Percentiles rank a stretch among this genome's conserved stretches.
phyloP scores from a whole-genome alignment of 768 basidiomycete species.

The Russula earlei region DNA sequence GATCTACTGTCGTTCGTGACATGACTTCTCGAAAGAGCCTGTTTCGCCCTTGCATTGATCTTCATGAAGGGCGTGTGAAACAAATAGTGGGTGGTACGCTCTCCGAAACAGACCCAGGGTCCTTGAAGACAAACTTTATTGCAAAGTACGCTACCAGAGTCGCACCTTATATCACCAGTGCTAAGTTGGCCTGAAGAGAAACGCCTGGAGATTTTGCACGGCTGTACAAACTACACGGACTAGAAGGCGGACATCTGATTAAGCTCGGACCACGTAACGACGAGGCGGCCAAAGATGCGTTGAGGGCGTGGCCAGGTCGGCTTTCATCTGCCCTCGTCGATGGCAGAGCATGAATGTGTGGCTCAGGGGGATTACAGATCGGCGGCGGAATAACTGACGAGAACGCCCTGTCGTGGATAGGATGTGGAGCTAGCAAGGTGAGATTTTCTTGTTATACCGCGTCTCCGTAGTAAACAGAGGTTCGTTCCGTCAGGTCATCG shows the following conservation, averaged over 20 bases:
- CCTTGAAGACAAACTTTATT: slow-evolving; percentile 82
- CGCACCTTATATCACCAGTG: not conserved
- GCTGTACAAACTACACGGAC: slow-evolving; percentile 58
- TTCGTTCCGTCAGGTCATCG: slow-evolving; percentile 60
- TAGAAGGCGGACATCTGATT: slow-evolving; percentile 90
- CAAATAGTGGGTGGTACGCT: slow-evolving; percentile 97
- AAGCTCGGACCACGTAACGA: slow-evolving; percentile 91
- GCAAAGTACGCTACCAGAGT: slow-evolving; percentile 49
- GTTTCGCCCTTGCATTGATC: slow-evolving; percentile 93
- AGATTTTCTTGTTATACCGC: not conserved
- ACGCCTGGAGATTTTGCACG: slow-evolving; percentile 71
- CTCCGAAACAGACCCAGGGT: slow-evolving; percentile 50
- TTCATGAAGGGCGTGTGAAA: slow-evolving; percentile 93
- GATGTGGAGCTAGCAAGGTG: slow-evolving; percentile 86
- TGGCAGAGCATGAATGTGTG: not conserved
- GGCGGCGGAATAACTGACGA: slow-evolving; percentile 83
- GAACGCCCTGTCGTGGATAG: slow-evolving; percentile 81
- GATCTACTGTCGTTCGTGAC: not conserved
- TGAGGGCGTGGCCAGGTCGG: slow-evolving; percentile 75
- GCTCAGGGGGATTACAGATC: slow-evolving; percentile 56
- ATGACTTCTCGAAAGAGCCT: slow-evolving; percentile 29
- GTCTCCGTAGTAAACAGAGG: not conserved
- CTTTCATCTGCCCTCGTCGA: not conserved
- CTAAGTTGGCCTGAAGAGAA: slow-evolving; percentile 40
- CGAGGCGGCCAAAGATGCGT: slow-evolving; percentile 74